Conservation (phyloP, 495 filamentous ascomycete genomes). For the Penicillium coffeae region DNA sequence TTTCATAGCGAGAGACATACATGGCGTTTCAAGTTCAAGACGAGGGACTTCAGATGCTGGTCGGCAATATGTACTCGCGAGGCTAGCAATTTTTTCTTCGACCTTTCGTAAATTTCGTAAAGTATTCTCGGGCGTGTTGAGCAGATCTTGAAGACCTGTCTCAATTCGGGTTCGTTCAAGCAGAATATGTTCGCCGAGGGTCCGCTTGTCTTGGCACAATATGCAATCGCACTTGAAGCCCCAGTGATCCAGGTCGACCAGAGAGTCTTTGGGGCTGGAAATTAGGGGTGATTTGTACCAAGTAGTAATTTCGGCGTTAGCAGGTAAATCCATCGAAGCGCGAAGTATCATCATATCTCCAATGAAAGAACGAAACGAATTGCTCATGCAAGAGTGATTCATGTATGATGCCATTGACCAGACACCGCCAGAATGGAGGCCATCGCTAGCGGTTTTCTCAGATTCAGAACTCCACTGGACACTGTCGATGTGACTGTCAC, state of each 20-base stretch:
- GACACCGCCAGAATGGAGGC: constrained; percentile 39
- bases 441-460: constrained; percentile 5
- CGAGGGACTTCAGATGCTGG: constrained; percentile 26
- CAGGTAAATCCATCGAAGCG: constrained; percentile 41
- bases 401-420: constrained; percentile 54
- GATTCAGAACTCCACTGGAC: too few species aligned
- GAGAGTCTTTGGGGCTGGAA: constrained; percentile 15
- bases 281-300: constrained; percentile 30
- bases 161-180: constrained; percentile 11
- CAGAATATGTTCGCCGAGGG: neutral
- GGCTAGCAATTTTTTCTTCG: constrained; percentile 11
- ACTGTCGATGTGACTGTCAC: constrained; percentile 27
- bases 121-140: constrained; percentile 3
- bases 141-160: constrained; percentile 4
- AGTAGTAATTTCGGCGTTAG: constrained; percentile 48
- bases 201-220: constrained; percentile 33
- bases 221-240: constrained; percentile 47
- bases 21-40: constrained; percentile 22
- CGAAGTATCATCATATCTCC: constrained; percentile 58
- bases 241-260: constrained; percentile 28
- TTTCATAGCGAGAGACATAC: constrained; percentile 23
- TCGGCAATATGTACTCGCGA: constrained; percentile 29
- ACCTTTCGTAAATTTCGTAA: constrained; percentile 9
- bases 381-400: constrained; percentile 53
- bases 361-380: constrained; percentile 47